Conservation (phyloP, 225 moss, liverwort and hornwort species). For the Polytrichum formosum region DNA sequence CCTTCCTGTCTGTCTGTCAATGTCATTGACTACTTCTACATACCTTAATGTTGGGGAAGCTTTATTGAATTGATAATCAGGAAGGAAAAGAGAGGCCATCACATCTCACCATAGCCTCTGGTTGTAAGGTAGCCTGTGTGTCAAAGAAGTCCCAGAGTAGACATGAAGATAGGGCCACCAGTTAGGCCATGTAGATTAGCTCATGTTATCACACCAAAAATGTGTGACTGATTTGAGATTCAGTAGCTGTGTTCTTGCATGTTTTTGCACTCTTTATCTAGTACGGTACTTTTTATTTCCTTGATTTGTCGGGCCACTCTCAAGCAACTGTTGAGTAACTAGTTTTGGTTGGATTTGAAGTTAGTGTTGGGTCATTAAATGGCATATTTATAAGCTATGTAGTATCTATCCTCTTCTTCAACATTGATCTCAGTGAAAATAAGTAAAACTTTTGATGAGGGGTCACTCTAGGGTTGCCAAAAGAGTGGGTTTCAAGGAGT, state of each 20-base stretch:
- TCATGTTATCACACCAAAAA: neutral
- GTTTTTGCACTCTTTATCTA: too few relatives aligned
- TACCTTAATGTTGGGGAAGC: constrained; percentile 17
- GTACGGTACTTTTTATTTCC: too few relatives aligned
- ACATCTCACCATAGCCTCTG: constrained; percentile 15
- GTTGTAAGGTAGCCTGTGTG: constrained; percentile 35
- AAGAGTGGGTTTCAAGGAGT: too few relatives aligned
- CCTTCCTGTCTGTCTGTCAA: constrained; percentile 19
- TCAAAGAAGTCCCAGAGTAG: constrained; percentile 12
- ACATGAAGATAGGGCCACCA: constrained; percentile 14
- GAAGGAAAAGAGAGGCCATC: constrained; percentile 17
- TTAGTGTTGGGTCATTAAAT: too few relatives aligned
- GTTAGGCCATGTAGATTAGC: neutral
- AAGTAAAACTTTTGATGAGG: too few relatives aligned
- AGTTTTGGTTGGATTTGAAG: too few relatives aligned
- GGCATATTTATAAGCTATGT: too few relatives aligned
- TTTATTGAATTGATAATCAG: constrained; percentile 8
- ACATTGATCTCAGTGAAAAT: too few relatives aligned
- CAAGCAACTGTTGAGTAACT: too few relatives aligned
- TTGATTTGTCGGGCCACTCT: too few relatives aligned
- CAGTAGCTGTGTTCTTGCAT: neutral
- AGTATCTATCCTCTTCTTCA: too few relatives aligned
- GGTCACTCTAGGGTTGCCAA: too few relatives aligned
- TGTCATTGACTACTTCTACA: constrained; percentile 15
- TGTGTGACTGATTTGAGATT: neutral